phyloP scores from a whole-genome alignment of 495 filamentous ascomycete genomes.

The Lasiosphaeris hirsuta region DNA sequence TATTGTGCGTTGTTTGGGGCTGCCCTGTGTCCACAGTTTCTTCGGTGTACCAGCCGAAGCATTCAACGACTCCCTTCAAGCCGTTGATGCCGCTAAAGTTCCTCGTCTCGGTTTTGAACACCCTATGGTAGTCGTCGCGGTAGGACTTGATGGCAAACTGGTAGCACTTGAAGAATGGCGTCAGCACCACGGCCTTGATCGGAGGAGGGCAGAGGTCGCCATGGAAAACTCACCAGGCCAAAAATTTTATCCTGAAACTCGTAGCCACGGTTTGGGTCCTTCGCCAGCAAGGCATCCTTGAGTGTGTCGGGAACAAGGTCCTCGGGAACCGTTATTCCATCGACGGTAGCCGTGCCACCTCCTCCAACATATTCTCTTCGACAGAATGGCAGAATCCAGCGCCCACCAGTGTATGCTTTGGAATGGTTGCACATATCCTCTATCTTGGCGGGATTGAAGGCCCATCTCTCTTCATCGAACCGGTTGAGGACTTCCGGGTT shows the following conservation, averaged over 20 bases:
- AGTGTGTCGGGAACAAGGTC: constrained; percentile 25
- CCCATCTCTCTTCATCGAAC: constrained; percentile 28
- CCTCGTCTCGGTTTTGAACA: constrained; percentile 30
- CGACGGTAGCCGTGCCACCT: constrained; percentile 35
- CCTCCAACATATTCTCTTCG: constrained; percentile 23
- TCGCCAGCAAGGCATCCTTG: not conserved
- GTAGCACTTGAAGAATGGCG: constrained; percentile 20
- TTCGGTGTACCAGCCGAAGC: constrained; percentile 23
- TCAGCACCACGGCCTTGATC: not conserved
- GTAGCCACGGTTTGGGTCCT: constrained; percentile 1
- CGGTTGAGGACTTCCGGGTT: constrained; percentile 15
- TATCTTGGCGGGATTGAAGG: constrained; percentile 13
- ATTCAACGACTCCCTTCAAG: constrained; percentile 28
- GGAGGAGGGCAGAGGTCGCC: not conserved
- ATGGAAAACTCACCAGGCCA: constrained; percentile 8
- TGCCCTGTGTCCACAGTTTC: constrained; percentile 11
- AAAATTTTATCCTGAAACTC: constrained; percentile 14
- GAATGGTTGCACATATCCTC: constrained; percentile 1
- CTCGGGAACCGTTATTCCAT: constrained; percentile 30
- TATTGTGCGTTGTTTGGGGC: constrained; percentile 22
- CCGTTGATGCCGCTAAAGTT: constrained; percentile 27
- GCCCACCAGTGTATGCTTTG: not conserved
- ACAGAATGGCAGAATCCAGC: constrained; percentile 31
- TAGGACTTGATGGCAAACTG: constrained; percentile 37
- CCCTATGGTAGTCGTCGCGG: constrained; percentile 8